phyloP scores from a whole-genome alignment of 345 rosid species.

The Carallia pectinifolia region DNA sequence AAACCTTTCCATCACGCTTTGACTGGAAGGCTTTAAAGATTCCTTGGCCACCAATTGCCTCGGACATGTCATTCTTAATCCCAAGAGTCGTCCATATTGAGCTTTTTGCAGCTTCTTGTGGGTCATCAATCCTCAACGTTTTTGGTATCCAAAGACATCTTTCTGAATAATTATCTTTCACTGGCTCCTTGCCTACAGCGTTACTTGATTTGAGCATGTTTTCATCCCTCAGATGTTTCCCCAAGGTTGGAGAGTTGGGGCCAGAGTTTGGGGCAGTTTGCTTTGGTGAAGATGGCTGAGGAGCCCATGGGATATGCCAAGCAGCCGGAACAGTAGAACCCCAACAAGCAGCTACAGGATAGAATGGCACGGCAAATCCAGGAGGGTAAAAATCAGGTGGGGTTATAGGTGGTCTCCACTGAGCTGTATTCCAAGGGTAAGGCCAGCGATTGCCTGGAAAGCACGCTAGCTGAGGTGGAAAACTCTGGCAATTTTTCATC shows the following conservation, averaged over 20 bases:
- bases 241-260: conserved; percentile 79
- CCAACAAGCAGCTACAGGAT: conserved; percentile 69
- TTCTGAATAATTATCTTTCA: conserved; percentile 48
- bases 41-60: conserved; percentile 42
- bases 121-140: conserved; percentile 81
- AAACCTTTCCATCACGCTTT: conserved; percentile 39
- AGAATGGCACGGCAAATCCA: conserved; percentile 55
- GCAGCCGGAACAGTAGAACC: conserved; percentile 58
- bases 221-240: conserved; percentile 88
- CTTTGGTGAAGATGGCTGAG: conserved; percentile 63
- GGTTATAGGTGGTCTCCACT: conserved; percentile 43
- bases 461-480: conserved; percentile 46
- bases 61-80: conserved; percentile 62
- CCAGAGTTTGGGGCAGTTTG: conserved; percentile 35
- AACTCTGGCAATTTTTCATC: conserved; percentile 31
- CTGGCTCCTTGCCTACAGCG: conserved; percentile 34
- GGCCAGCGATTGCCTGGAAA: conserved; percentile 60
- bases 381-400: conserved; percentile 51
- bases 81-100: conserved; percentile 89
- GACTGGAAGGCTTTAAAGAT: conserved; percentile 61
- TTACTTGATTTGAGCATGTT: conserved; percentile 29
- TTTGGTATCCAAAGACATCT: conserved; percentile 78
- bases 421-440: conserved; percentile 56
- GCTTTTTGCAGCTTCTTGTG: conserved; percentile 84
- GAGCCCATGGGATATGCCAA: conserved; percentile 70